These are phyloP conservation scores for Penicillium sp. DNA, from an alignment of 2,329 filamentous ascomycete genomes.

Conservation along the genomic window DNA sequence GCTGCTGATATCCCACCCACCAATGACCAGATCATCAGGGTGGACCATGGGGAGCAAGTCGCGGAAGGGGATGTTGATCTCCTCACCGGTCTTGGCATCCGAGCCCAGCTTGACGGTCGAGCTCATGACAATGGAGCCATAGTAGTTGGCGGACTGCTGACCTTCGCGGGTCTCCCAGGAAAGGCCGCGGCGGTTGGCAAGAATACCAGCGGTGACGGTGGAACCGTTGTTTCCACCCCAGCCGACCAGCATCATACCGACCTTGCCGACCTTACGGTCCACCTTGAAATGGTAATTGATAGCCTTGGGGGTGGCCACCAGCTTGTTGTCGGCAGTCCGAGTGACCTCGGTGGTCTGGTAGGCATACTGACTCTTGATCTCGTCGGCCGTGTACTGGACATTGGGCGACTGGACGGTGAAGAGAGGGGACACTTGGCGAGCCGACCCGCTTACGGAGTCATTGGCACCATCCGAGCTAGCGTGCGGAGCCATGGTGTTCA, in stretches of 20 bases:
- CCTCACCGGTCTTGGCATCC: conserved; percentile 76
- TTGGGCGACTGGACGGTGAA: conserved; percentile 92
- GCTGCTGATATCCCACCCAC: conserved; percentile 95
- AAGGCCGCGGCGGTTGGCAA: conserved; percentile 86
- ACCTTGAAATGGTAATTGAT: conserved; percentile 97
- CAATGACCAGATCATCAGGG: conserved; percentile 90
- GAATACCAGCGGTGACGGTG: conserved; percentile 93
- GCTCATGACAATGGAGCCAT: conserved; percentile 94
- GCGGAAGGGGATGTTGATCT: conserved; percentile 96
- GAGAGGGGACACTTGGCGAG: conserved; percentile 51
- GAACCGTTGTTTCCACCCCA: conserved; percentile 98
- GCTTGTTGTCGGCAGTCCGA: conserved; percentile 69
- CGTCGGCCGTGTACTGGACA: conserved; percentile 81
- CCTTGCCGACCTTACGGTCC: conserved; percentile 87
- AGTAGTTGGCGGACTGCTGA: conserved; percentile 85
- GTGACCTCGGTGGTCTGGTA: conserved; percentile 90
- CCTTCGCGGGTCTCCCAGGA: conserved; percentile 94
- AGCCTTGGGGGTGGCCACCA: conserved; percentile 81
- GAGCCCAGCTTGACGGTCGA: conserved; percentile 96
- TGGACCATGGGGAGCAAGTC: conserved; percentile 94
- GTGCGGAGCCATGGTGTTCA: conserved; percentile 83
- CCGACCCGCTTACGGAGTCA: conserved; percentile 56
- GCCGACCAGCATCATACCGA: conserved; percentile 95
- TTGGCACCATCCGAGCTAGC: conserved; percentile 63
- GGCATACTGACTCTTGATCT: conserved; percentile 91